Evolutionary conservation across 352 stramenopile genomes (phyloP).

Genomic region (Plasmopara halstedii): DNA sequence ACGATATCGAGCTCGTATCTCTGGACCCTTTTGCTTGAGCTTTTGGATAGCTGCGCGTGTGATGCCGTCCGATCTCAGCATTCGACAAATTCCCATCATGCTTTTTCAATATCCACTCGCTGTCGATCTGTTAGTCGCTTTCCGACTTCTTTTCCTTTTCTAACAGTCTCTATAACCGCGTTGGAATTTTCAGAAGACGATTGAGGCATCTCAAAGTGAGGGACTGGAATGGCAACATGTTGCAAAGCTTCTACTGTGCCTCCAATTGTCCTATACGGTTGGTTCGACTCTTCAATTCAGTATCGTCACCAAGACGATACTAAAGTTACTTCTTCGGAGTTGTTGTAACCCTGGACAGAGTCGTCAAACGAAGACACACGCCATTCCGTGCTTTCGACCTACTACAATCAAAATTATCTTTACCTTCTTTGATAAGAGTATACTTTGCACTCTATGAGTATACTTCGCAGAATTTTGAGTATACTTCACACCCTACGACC

Average conservation of each 20-base stretch:
- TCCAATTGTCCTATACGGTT: neutral
- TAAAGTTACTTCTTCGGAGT: neutral
- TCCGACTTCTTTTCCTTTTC: constrained; percentile 25
- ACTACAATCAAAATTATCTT: constrained; percentile 3
- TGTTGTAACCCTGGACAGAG: neutral
- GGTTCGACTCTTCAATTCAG: neutral
- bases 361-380: too few species aligned
- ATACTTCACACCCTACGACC: neutral
- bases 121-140: constrained; percentile 40
- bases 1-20: constrained; percentile 31
- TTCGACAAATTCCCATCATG: constrained; percentile 27
- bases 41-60: constrained; percentile 38
- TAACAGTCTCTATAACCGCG: constrained; percentile 1
- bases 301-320: constrained; percentile 1
- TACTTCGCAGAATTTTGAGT: neutral
- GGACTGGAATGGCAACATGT: neutral
- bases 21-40: constrained; percentile 31
- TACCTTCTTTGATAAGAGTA: constrained; percentile 13
- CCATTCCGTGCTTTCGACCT: too few species aligned
- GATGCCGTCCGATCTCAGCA: constrained; percentile 39
- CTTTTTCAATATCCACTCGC: constrained; percentile 46
- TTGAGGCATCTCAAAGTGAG: constrained; percentile 1
- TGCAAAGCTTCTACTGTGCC: constrained; percentile 4
- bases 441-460: constrained; percentile 5
- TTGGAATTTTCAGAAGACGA: neutral